Evolutionary conservation across 1,284 basidiomycete genomes (phyloP).

Genomic region (Leucoagaricus sp.): DNA sequence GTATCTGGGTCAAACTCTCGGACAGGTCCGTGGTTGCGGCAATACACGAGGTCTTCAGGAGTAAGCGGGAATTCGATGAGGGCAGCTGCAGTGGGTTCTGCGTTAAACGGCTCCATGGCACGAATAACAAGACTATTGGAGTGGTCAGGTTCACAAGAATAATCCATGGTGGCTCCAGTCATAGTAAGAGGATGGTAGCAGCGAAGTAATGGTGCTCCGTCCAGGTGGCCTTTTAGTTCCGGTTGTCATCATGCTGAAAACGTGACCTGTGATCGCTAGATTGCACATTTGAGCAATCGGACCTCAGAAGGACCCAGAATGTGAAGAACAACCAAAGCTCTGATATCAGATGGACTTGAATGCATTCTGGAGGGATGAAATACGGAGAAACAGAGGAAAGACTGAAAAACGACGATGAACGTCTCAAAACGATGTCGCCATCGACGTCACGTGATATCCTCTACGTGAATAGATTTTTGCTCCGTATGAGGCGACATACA

Average conservation of each 20-base stretch:
- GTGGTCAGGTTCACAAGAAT: constrained; percentile 44
- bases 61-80: constrained; percentile 56
- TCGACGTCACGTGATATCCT: constrained; percentile 24
- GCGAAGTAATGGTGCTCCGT: background rate
- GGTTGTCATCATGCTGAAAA: constrained; percentile 3
- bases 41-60: constrained; percentile 61
- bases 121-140: constrained; percentile 48
- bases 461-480: background rate
- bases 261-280: constrained; percentile 8
- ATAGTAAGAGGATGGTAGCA: constrained; percentile 3
- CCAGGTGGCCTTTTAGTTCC: background rate
- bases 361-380: background rate
- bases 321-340: background rate
- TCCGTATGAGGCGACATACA: constrained; percentile 1
- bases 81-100: constrained; percentile 51
- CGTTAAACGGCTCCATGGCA: constrained; percentile 54
- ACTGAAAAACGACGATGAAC: background rate
- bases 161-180: constrained; percentile 36
- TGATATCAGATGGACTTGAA: background rate
- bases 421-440: constrained; percentile 16
- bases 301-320: background rate
- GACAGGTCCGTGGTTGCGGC: constrained; percentile 63
- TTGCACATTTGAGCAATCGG: background rate
- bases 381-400: background rate
- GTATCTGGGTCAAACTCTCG: constrained; percentile 47